Conservation (phyloP, 1,284 basidiomycete species). For the Leccinum pachyderme region DNA sequence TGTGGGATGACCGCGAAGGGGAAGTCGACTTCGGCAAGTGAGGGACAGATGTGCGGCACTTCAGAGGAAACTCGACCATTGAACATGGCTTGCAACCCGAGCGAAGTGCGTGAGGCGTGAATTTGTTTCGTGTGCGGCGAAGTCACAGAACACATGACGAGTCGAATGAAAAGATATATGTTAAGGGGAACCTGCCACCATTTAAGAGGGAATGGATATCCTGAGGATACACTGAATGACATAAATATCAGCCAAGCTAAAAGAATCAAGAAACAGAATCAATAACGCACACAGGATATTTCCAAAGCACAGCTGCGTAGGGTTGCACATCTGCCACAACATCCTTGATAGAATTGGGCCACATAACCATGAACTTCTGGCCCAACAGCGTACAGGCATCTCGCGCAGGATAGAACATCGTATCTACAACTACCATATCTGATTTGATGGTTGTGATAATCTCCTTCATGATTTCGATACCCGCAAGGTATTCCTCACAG, state of each 20-base stretch:
- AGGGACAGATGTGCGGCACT: slow-evolving; percentile 6
- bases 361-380: slow-evolving; percentile 7
- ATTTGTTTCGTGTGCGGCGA: neutral
- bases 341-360: slow-evolving; percentile 4
- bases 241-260: neutral
- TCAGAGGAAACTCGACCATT: neutral
- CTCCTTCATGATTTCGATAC: neutral
- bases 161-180: slow-evolving; percentile 7
- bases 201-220: slow-evolving; percentile 7
- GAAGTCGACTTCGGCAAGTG: slow-evolving; percentile 1
- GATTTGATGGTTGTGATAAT: slow-evolving; percentile 8
- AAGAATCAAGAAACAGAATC: neutral
- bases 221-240: neutral
- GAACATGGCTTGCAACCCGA: neutral
- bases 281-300: slow-evolving; percentile 9
- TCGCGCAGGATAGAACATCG: slow-evolving; percentile 1
- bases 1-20: neutral
- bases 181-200: slow-evolving; percentile 15
- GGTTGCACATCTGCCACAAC: neutral
- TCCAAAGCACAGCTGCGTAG: neutral
- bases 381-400: slow-evolving; percentile 7
- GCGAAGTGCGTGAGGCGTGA: neutral
- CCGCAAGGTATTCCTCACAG: slow-evolving; percentile 4
- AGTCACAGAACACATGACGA: neutral
- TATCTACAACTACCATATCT: neutral